Base-by-base conservation (phyloP, 352 stramenopile species). In the Globisporangium cylindrosporum region DNA sequence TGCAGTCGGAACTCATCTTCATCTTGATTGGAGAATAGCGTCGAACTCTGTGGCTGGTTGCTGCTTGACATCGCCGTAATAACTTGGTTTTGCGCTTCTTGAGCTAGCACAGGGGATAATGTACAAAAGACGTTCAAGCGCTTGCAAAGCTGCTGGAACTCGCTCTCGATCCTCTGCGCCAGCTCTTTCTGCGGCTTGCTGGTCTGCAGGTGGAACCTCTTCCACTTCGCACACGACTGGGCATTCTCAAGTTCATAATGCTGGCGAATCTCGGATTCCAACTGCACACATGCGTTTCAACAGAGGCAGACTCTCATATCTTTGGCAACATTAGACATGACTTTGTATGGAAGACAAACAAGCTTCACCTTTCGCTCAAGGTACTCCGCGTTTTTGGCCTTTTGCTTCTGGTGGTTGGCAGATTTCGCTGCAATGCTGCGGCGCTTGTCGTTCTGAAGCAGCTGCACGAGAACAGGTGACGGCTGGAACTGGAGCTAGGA, bases 261-360 rank as follows among this genome's bases (percentile, higher is more conserved):
- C 56, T 90, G 77, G 3, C 77, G 72, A 41, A 89, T 76, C 61
- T 88, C 80, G 9, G 80, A 81, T 61, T 88, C 79, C 57, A 89
- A 69, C 84, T 90, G 46, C 6, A 63, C 2, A 51, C 20, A 25
- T 1, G 62, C 51, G 15, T 24, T 3, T 18, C n/a, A 53, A 1
- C 9, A 38, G 41, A 10, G 8, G 18, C 24, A 59, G 29, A 36
- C 8, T 46, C 18, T 18, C 38, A 46, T 12, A 18, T 20, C 38
- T 46, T 18, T 20, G 38, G 2, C 12, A 46, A 20, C 38, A 46
- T 46, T 0, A 46, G 18, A 4, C 38, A 18, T 46, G 2, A 20
- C 12, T 6, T 18, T 20, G 0, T 20, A 27, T 22, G 18, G 1
- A 6, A 32, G 18, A n/a, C 18, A 53, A 53, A 24, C 18, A 32